A percentile compares a stretch with the other conserved stretches of the same genome.
These are phyloP conservation scores for Penicillium bovifimosum DNA, from an alignment of 495 filamentous ascomycete genomes.

Conservation along the genomic window DNA sequence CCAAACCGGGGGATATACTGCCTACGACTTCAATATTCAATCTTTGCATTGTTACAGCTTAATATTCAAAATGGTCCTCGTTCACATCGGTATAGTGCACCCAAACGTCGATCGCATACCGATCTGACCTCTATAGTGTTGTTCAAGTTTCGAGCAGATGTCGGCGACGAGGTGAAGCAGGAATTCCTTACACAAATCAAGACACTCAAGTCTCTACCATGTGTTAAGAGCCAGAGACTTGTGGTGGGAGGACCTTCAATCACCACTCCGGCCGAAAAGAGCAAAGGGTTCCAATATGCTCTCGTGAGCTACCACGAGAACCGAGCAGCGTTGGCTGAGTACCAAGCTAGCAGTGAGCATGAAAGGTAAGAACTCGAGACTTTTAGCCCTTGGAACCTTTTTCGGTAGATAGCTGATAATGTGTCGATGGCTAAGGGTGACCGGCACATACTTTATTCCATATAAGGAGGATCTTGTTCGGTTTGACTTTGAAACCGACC, in stretches of 20 bases:
- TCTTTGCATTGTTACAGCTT: background rate
- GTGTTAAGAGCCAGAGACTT: constrained; percentile 36
- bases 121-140: constrained; percentile 27
- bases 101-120: background rate
- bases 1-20: background rate
- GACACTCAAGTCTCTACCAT: constrained; percentile 35
- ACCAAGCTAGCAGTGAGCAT: constrained; percentile 46
- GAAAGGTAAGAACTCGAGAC: constrained; percentile 25
- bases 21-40: background rate
- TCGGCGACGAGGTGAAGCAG: constrained; percentile 27
- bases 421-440: constrained; percentile 25
- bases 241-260: constrained; percentile 43
- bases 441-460: constrained; percentile 39
- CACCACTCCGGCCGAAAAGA: constrained; percentile 40
- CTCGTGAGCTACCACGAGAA: constrained; percentile 44
- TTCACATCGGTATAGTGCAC: constrained; percentile 29
- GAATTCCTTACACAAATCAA: constrained; percentile 40
- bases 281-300: constrained; percentile 43
- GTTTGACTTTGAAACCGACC: constrained; percentile 47
- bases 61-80: constrained; percentile 26
- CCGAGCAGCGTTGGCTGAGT: constrained; percentile 34
- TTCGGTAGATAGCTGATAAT: background rate
- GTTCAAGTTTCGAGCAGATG: constrained; percentile 40
- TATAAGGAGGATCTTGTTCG: constrained; percentile 44
- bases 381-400: background rate